A percentile compares a stretch with the other conserved stretches of the same genome.
These are phyloP conservation scores for Metschnikowia amazonensis DNA, from an alignment of 805 yeast species.

Conservation along the genomic window DNA sequence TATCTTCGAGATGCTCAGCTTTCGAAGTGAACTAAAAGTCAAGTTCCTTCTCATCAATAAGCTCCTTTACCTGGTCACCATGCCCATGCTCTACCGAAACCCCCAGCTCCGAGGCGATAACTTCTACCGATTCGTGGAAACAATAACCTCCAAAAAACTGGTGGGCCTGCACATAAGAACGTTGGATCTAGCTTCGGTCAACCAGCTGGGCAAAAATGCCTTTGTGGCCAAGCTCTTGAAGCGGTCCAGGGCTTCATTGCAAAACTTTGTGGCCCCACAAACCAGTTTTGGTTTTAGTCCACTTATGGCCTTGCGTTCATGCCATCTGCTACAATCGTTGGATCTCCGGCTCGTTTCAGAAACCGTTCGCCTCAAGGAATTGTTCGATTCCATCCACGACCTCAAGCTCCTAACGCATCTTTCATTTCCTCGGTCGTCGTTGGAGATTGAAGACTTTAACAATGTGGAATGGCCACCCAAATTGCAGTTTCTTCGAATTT, in stretches of 20 bases:
- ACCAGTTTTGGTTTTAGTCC: conserved; percentile 93
- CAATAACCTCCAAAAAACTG: conserved; percentile 48
- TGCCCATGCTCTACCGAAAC: conserved; percentile 60
- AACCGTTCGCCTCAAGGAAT: conserved; percentile 75
- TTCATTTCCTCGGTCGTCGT: conserved; percentile 85
- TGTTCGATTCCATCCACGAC: conserved; percentile 69
- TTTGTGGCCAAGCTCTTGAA: conserved; percentile 78
- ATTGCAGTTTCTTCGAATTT: conserved; percentile 64
- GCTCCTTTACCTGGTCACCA: conserved; percentile 53
- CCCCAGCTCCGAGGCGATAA: conserved; percentile 68
- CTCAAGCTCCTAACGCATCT: conserved; percentile 64
- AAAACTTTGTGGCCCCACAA: conserved; percentile 84
- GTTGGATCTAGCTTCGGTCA: conserved; percentile 72
- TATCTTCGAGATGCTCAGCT: conserved; percentile 30
- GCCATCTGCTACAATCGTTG: conserved; percentile 57
- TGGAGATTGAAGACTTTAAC: conserved; percentile 57
- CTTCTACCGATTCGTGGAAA: conserved; percentile 68
- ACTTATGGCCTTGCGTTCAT: conserved; percentile 70
- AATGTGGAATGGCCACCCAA: conserved; percentile 73
- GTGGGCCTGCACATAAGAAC: conserved; percentile 59
- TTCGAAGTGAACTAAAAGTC: conserved; percentile 34
- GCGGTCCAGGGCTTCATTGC: conserved; percentile 63
- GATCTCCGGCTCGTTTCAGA: conserved; percentile 88
- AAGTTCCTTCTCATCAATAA: conserved; percentile 58
- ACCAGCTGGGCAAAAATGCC: conserved; percentile 91